phyloP scores from a whole-genome alignment of 106 monocot species.

The Platanthera zijinensis region DNA sequence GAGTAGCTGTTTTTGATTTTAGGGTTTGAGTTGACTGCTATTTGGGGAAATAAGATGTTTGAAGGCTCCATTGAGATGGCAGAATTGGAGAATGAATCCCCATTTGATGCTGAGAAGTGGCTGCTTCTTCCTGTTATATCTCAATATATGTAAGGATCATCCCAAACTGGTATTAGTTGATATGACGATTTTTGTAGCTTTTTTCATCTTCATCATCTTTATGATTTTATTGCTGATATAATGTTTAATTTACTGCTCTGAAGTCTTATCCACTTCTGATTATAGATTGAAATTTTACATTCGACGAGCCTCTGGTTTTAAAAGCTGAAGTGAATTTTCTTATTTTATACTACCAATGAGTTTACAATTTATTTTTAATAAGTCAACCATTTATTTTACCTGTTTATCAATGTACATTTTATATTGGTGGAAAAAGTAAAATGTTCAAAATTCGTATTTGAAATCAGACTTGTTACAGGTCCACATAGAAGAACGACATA shows the following conservation, averaged over 20 bases:
- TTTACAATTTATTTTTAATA: neutral
- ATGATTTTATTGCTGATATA: neutral
- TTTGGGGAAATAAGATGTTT: conserved; percentile 54
- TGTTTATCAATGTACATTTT: neutral
- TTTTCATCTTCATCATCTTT: conserved; percentile 4
- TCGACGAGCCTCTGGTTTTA: neutral
- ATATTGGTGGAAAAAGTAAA: neutral
- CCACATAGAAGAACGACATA: no score
- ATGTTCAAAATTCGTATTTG: neutral
- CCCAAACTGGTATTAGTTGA: neutral
- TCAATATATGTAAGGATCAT: conserved; percentile 51
- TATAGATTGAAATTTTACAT: neutral
- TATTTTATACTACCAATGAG: neutral
- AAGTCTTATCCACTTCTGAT: neutral
- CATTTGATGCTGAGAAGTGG: conserved; percentile 90
- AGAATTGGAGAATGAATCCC: conserved; percentile 89
- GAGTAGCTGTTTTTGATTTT: conserved; percentile 9
- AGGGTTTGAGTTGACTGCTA: conserved; percentile 78
- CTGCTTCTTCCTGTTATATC: conserved; percentile 52
- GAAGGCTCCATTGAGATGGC: conserved; percentile 86
- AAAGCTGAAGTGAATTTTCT: neutral
- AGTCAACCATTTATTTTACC: neutral
- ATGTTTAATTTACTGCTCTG: neutral
- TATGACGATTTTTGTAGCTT: neutral
- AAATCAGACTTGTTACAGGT: neutral